Conservation (phyloP, 139 green algal genomes). For the Diplosphaera chodatii region DNA sequence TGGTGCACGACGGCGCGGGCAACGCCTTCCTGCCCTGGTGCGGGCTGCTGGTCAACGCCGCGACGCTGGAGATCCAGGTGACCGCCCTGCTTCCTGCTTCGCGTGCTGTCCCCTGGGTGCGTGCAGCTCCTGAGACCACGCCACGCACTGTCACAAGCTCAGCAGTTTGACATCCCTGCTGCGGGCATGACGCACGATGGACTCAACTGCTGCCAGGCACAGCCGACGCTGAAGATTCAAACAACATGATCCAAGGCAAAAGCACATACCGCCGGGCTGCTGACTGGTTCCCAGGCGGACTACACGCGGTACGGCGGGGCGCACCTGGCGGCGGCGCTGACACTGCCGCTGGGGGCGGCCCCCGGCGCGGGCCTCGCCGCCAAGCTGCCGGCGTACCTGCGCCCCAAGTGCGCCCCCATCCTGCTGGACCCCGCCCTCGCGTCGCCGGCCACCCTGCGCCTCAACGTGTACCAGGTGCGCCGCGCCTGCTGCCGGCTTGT, state of each 20-base stretch:
- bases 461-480: slow-evolving; percentile 82
- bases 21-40: slow-evolving; percentile 73
- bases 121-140: no score
- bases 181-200: no score
- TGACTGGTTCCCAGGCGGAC: no score
- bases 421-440: slow-evolving; percentile 83
- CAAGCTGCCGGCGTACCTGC: slow-evolving; percentile 74
- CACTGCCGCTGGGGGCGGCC: slow-evolving; percentile 35
- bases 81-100: no score
- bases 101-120: no score
- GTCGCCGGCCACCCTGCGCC: slow-evolving; percentile 45
- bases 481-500: no score
- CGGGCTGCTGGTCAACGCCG: slow-evolving; percentile 73
- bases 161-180: no score
- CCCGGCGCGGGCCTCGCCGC: slow-evolving; percentile 33
- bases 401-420: slow-evolving; percentile 78
- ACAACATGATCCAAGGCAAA: no score
- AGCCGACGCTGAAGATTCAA: no score
- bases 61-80: slow-evolving; percentile 66
- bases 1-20: slow-evolving; percentile 17
- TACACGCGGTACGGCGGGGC: slow-evolving; percentile 72
- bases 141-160: no score
- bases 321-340: slow-evolving; percentile 54
- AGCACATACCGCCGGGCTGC: no score
- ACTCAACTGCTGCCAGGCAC: no score